Base-by-base conservation (phyloP, 805 yeast genomes). In the Barnettozyma californica region DNA sequence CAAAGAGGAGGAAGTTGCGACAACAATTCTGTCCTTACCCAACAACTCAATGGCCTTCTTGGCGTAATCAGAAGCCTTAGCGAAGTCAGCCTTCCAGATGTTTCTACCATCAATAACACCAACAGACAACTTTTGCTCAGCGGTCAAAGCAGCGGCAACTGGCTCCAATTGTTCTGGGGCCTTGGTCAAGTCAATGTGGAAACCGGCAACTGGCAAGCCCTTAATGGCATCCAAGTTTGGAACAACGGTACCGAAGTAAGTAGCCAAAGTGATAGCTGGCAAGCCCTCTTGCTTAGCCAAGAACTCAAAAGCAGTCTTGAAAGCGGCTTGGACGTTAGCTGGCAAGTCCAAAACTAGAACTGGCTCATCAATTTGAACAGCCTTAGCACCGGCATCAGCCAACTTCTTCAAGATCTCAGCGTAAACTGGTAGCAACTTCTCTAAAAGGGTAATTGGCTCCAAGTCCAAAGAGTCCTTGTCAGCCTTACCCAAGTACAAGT, bases 21-120 rank as follows among this genome's bases (percentile, higher is more conserved):
- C 95, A 62, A 87, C 71, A 58, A 89, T 94, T 71, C 87, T 83
- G 63, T 85, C 91, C 55, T 80, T 76, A 70, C 97, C 97, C 61
- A 94, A 75, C 76, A 84, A 84, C 60, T 73, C 83, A 66, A 88
- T 78, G 62, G 96, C 97, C 72, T 81, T 78, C 69, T 84, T 76
- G 63, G 89, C 95, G 57, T 85, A 68, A 56, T 74, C 87, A 67
- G 90, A 75, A 60, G 99, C 95, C 75, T 83, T 82, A 66, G 94
- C 70, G 67, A 85, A 88, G 79, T 94, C 86, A 72, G 95, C 85
- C 83, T 94, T 94, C 99, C 99, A 94, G 76, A 94, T 89, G 84
- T 94, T 94, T 83, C 99, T 90, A 76, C 99, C 99, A 66, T 90
- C 95, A 66, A 94, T 91, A 64, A 94, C 81, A 88, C 99, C 99